Conservation (phyloP, 805 yeast species). For the Teunomyces pallodes region DNA sequence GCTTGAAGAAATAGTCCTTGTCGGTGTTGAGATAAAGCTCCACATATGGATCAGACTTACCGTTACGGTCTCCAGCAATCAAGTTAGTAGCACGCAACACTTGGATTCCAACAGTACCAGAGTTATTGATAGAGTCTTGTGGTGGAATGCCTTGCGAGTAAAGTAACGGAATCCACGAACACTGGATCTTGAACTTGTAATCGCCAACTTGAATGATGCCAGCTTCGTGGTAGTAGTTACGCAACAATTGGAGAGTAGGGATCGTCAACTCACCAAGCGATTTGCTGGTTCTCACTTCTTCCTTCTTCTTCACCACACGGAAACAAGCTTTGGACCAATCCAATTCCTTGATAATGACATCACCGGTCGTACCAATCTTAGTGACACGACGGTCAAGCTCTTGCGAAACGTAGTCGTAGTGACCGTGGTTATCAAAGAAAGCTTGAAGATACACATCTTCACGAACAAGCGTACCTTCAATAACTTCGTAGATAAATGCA, state of each 20-base stretch:
- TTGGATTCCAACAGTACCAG: slow-evolving; percentile 66
- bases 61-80: slow-evolving; percentile 85
- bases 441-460: slow-evolving; percentile 68
- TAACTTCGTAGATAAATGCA: slow-evolving; percentile 65
- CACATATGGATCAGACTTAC: slow-evolving; percentile 90
- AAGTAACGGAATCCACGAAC: slow-evolving; percentile 77
- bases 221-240: slow-evolving; percentile 63
- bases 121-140: slow-evolving; percentile 69
- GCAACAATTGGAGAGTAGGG: slow-evolving; percentile 64
- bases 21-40: slow-evolving; percentile 65
- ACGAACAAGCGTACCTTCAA: slow-evolving; percentile 55
- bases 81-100: slow-evolving; percentile 64
- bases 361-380: slow-evolving; percentile 54
- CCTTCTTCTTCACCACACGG: slow-evolving; percentile 56
- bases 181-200: slow-evolving; percentile 54
- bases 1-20: slow-evolving; percentile 59
- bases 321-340: slow-evolving; percentile 68
- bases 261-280: slow-evolving; percentile 60
- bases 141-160: slow-evolving; percentile 59
- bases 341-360: slow-evolving; percentile 72
- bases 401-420: slow-evolving; percentile 58
- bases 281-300: slow-evolving; percentile 54
- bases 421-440: slow-evolving; percentile 73
- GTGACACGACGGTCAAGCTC: slow-evolving; percentile 44
- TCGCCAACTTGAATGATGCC: slow-evolving; percentile 50